phyloP scores from a whole-genome alignment of 108 stramenopile species.

The Skeletonema marinoi region DNA sequence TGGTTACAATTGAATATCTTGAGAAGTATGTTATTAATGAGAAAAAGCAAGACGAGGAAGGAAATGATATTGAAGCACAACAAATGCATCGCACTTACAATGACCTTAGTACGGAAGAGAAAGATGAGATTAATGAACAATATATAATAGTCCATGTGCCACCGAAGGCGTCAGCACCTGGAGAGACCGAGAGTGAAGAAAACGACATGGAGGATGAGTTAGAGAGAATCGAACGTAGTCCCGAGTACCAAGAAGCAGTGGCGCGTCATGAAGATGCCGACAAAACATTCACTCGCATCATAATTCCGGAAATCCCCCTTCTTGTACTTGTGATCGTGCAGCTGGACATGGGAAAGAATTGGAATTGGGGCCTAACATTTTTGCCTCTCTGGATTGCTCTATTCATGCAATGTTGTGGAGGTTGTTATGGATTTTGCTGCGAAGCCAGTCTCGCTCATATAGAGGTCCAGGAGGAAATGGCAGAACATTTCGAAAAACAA shows the following conservation, averaged over 20 bases:
- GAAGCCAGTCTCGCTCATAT: slow-evolving; percentile 51
- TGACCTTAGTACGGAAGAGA: slow-evolving; percentile 68
- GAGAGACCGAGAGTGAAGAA: slow-evolving; percentile 43
- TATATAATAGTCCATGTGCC: slow-evolving; percentile 61
- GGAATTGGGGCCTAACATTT: slow-evolving; percentile 76
- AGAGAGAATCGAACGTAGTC: slow-evolving; percentile 61
- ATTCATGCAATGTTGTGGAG: slow-evolving; percentile 42
- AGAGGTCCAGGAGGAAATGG: slow-evolving; percentile 50
- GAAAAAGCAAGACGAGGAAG: slow-evolving; percentile 45
- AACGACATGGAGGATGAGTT: slow-evolving; percentile 53
- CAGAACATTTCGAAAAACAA: slow-evolving; percentile 35
- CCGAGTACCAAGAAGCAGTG: slow-evolving; percentile 65
- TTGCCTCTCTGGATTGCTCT: slow-evolving; percentile 71
- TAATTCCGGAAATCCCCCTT: slow-evolving; percentile 62
- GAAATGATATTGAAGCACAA: slow-evolving; percentile 38
- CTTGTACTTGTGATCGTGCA: slow-evolving; percentile 68
- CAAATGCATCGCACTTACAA: slow-evolving; percentile 51
- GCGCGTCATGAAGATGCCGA: slow-evolving; percentile 46
- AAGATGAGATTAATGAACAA: slow-evolving; percentile 52
- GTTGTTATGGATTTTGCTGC: slow-evolving; percentile 58
- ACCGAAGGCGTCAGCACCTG: slow-evolving; percentile 43
- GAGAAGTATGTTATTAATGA: slow-evolving; percentile 63
- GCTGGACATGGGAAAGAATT: slow-evolving; percentile 57
- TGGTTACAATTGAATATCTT: slow-evolving; percentile 67
- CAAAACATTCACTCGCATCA: slow-evolving; percentile 37